Conservation (phyloP, 179 eudicot species). For the Silene coronaria region DNA sequence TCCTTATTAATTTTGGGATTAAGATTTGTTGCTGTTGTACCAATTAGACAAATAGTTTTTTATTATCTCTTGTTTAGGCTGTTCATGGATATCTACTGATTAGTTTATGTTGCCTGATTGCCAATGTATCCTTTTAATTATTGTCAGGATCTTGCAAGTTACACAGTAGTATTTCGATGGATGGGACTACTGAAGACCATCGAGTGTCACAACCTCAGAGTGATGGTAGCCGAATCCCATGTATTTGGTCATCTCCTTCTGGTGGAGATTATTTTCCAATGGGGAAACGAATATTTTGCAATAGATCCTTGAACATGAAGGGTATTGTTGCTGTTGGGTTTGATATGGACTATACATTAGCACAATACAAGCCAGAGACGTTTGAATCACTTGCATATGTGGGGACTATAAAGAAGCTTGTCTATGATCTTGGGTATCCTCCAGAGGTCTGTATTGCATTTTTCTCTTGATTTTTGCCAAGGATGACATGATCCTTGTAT, state of each 20-base stretch:
- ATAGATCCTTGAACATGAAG: constrained; percentile 91
- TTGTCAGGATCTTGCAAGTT: constrained; percentile 43
- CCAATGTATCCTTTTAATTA: background rate
- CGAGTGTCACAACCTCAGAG: constrained; percentile 28
- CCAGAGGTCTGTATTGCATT: constrained; percentile 49
- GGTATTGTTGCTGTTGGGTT: constrained; percentile 90
- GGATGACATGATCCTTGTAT: constrained; percentile 1
- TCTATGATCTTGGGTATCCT: constrained; percentile 82
- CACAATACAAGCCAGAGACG: constrained; percentile 83
- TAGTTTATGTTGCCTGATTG: background rate
- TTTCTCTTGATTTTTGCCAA: background rate
- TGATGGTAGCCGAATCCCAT: constrained; percentile 39
- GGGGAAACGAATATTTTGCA: constrained; percentile 87
- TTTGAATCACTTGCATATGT: constrained; percentile 92
- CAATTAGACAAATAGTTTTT: background rate
- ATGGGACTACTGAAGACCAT: constrained; percentile 34
- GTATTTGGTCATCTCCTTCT: constrained; percentile 77
- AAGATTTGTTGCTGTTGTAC: background rate
- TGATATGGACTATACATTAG: constrained; percentile 97
- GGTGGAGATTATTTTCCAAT: constrained; percentile 50
- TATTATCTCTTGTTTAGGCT: background rate
- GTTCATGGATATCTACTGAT: background rate
- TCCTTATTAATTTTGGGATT: background rate
- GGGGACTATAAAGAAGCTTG: constrained; percentile 88
- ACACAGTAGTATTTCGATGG: constrained; percentile 45